These are phyloP conservation scores for Cyclocybe aegerita DNA, from an alignment of 768 basidiomycete species.

Conservation along the genomic window DNA sequence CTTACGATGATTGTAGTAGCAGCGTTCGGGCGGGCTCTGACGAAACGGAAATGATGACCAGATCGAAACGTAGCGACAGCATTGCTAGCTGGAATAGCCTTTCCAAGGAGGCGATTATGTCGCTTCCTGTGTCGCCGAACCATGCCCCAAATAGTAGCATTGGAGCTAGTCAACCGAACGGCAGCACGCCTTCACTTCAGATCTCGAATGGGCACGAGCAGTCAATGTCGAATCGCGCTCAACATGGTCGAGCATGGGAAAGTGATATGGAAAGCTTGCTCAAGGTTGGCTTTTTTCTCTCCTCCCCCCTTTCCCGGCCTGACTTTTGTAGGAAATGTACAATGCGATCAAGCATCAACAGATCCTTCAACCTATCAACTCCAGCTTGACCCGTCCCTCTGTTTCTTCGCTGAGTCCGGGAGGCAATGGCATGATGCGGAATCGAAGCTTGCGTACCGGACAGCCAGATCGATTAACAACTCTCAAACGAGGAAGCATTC, in stretches of 20 bases:
- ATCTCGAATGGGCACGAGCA: constrained; percentile 38
- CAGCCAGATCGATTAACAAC: constrained; percentile 71
- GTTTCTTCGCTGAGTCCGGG: constrained; percentile 61
- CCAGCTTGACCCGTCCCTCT: constrained; percentile 44
- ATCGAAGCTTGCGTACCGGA: constrained; percentile 64
- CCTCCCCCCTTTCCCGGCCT: not conserved
- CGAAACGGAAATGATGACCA: constrained; percentile 50
- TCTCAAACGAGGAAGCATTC: constrained; percentile 89
- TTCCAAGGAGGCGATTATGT: constrained; percentile 54
- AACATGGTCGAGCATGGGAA: constrained; percentile 77
- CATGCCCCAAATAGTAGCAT: constrained; percentile 24
- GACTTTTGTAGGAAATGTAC: constrained; percentile 80
- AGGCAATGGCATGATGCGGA: constrained; percentile 49
- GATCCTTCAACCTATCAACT: constrained; percentile 78
- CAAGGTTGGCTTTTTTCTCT: constrained; percentile 51
- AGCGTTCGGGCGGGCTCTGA: constrained; percentile 61
- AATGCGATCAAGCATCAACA: constrained; percentile 87
- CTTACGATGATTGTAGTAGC: constrained; percentile 61
- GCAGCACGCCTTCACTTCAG: constrained; percentile 65
- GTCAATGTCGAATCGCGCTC: constrained; percentile 24
- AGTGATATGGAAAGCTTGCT: constrained; percentile 81
- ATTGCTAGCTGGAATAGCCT: constrained; percentile 85
- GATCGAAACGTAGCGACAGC: constrained; percentile 78
- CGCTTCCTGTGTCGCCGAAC: constrained; percentile 34
- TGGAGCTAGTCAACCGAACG: constrained; percentile 44